Conservation (phyloP, 1,284 basidiomycete species). For the Austroboletus niveus region DNA sequence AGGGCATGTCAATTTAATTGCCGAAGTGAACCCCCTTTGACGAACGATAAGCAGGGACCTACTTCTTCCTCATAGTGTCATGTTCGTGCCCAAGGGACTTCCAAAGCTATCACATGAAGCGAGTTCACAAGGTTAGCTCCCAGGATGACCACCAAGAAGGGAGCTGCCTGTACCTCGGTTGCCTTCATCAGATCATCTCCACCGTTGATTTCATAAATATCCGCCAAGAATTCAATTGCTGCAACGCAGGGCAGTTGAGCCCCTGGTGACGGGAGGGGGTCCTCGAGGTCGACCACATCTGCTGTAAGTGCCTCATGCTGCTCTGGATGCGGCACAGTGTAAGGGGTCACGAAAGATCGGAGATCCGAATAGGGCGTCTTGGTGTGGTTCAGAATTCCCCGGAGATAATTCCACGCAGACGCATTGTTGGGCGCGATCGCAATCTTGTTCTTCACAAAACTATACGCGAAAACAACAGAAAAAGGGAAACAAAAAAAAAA, state of each 20-base stretch:
- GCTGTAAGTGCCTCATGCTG: slow-evolving; percentile 24
- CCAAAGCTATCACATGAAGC: slow-evolving; percentile 53
- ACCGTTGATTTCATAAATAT: slow-evolving; percentile 62
- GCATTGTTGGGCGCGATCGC: slow-evolving; percentile 88
- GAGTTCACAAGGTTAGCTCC: slow-evolving; percentile 13
- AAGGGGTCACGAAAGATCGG: slow-evolving; percentile 62
- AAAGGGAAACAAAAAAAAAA: background rate
- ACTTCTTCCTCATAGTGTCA: slow-evolving; percentile 81
- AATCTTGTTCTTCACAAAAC: slow-evolving; percentile 73
- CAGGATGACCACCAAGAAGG: background rate
- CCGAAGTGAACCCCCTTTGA: slow-evolving; percentile 13
- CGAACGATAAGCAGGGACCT: slow-evolving; percentile 27
- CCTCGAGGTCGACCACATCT: slow-evolving; percentile 69
- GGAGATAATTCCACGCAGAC: slow-evolving; percentile 93
- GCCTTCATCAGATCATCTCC: slow-evolving; percentile 33
- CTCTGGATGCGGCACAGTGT: slow-evolving; percentile 42
- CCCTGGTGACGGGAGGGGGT: slow-evolving; percentile 61
- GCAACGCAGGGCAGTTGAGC: slow-evolving; percentile 73
- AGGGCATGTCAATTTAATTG: slow-evolving; percentile 26
- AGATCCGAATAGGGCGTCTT: slow-evolving; percentile 57
- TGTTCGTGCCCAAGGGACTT: slow-evolving; percentile 65
- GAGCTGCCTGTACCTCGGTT: slow-evolving; percentile 21
- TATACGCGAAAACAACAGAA: slow-evolving; percentile 15
- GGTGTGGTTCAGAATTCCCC: slow-evolving; percentile 67
- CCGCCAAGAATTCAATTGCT: slow-evolving; percentile 86